These are phyloP conservation scores for Piper longum DNA, from an alignment of 164 flowering plant genomes.

Conservation along the genomic window DNA sequence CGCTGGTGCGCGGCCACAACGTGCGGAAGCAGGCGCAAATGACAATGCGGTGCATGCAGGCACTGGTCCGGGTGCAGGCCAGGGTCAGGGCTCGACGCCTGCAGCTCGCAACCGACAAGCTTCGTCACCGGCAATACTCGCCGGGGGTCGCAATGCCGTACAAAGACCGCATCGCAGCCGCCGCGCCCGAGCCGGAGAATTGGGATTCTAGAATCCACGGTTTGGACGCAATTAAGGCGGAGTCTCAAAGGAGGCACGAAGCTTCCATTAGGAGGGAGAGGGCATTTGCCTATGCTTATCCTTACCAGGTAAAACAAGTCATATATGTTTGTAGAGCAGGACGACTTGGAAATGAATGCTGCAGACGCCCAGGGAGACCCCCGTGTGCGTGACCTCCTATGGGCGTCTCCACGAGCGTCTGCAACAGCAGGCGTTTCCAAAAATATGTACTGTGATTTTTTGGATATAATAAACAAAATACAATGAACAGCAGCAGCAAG, in stretches of 20 bases:
- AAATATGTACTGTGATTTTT: no score
- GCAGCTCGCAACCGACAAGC: slow-evolving; percentile 37
- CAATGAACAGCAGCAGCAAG: slow-evolving; percentile 1
- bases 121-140: background rate
- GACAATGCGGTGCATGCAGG: slow-evolving; percentile 99
- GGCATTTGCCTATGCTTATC: slow-evolving; percentile 79
- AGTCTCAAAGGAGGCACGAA: slow-evolving; percentile 33
- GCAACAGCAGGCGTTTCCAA: no score
- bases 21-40: slow-evolving; percentile 93
- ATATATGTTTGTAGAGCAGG: no score
- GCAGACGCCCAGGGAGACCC: no score
- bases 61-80: slow-evolving; percentile 79
- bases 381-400: no score
- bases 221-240: slow-evolving; percentile 26
- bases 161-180: background rate
- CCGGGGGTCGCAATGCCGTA: no score
- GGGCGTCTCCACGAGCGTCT: no score
- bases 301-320: slow-evolving; percentile 36
- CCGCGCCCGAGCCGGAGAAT: slow-evolving; percentile 6
- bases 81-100: slow-evolving; percentile 71
- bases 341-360: no score
- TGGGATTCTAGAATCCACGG: slow-evolving; percentile 31
- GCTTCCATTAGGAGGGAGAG: slow-evolving; percentile 52
- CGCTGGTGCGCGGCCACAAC: slow-evolving; percentile 83
- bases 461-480: no score